phyloP scores from a whole-genome alignment of 2,329 filamentous ascomycete species.

The Diplodia scrobiculata region DNA sequence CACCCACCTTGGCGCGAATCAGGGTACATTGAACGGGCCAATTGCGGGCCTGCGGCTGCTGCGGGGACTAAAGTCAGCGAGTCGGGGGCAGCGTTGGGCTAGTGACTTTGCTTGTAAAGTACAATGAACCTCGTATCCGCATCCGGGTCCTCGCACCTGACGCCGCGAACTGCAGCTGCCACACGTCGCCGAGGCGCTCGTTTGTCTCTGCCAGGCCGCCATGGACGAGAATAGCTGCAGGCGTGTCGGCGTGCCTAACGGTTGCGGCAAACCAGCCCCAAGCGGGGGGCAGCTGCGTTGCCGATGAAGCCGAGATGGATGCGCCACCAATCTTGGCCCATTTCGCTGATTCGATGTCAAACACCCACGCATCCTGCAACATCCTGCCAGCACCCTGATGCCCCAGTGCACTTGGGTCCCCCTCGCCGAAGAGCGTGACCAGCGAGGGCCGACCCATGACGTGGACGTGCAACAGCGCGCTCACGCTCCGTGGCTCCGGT shows the following conservation, averaged over 20 bases:
- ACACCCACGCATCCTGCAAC: conserved; percentile 57
- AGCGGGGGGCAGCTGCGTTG: conserved; percentile 40
- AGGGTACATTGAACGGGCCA: conserved; percentile 6
- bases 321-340: conserved; percentile 39
- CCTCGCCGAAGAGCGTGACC: conserved; percentile 58
- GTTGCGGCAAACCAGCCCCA: conserved; percentile 60
- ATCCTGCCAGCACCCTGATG: conserved; percentile 61
- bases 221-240: conserved; percentile 50
- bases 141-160: neutral
- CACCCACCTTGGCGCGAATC: conserved; percentile 10
- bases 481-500: conserved; percentile 56
- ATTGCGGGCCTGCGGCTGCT: neutral
- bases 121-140: conserved; percentile 4
- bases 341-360: conserved; percentile 42
- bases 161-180: conserved; percentile 45
- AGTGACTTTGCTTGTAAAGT: neutral
- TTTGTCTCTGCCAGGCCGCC: conserved; percentile 58
- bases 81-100: conserved; percentile 8
- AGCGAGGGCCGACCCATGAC: conserved; percentile 45
- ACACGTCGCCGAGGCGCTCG: conserved; percentile 54
- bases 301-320: conserved; percentile 28
- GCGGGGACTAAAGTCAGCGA: conserved; percentile 11
- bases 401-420: conserved; percentile 56
- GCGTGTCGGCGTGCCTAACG: conserved; percentile 39
- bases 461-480: conserved; percentile 48